Evolutionary conservation across 148 eudicot genomes (phyloP).

Genomic region (Persicaria maculosa): DNA sequence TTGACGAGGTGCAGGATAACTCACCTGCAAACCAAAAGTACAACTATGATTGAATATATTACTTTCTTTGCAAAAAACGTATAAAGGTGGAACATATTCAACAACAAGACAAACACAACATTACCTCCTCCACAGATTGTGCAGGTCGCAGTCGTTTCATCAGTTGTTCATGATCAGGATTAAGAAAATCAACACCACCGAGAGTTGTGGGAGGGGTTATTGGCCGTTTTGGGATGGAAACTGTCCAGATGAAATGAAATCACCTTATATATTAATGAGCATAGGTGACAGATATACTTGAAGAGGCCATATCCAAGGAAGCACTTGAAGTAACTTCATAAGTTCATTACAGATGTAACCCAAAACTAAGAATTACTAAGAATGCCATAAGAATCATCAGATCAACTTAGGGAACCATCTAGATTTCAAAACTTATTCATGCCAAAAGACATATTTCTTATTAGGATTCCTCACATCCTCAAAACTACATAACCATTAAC

Average conservation of each 20-base stretch:
- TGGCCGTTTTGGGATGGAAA: conserved; percentile 61
- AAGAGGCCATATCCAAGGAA: too few relatives aligned
- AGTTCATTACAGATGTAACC: too few relatives aligned
- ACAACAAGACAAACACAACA: not conserved
- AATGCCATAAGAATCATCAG: conserved; percentile 3
- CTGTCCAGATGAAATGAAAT: conserved; percentile 22
- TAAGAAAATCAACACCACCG: conserved; percentile 71
- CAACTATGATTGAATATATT: not conserved
- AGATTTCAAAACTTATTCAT: too few relatives aligned
- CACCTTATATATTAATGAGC: too few relatives aligned
- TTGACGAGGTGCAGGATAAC: conserved; percentile 68
- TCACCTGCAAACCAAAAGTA: conserved; percentile 38
- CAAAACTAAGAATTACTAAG: not conserved
- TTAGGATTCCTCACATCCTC: too few relatives aligned
- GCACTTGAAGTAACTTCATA: too few relatives aligned
- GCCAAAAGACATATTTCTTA: too few relatives aligned
- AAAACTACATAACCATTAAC: too few relatives aligned
- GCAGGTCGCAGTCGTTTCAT: conserved; percentile 83
- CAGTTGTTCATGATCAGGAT: conserved; percentile 78
- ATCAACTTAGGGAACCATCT: not conserved
- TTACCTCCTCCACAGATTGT: conserved; percentile 82
- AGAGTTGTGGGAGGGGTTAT: conserved; percentile 60
- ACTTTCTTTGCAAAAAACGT: not conserved
- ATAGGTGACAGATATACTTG: too few relatives aligned
- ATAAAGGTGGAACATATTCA: not conserved